A percentile compares a stretch with the other conserved stretches of the same genome.
phyloP scores from a whole-genome alignment of 2,329 filamentous ascomycete species.

The Byssothecium circinans region DNA sequence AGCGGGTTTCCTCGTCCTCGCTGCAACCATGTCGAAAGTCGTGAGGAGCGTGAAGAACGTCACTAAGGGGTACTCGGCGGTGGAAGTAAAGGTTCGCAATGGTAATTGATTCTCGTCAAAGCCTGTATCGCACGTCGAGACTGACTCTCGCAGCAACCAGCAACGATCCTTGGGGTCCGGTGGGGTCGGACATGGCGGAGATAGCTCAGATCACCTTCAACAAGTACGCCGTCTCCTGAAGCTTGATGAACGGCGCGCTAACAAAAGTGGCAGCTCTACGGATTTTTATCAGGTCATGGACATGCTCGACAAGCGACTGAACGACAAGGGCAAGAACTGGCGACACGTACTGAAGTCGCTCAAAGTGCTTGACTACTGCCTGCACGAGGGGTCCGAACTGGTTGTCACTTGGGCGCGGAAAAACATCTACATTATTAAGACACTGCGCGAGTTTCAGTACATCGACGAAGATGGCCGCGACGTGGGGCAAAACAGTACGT shows the following conservation, averaged over 20 bases:
- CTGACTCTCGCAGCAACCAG: slow-evolving; percentile 73
- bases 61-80: slow-evolving; percentile 95
- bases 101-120: slow-evolving; percentile 15
- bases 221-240: slow-evolving; percentile 64
- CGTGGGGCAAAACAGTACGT: slow-evolving; percentile 91
- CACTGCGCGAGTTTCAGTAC: slow-evolving; percentile 93
- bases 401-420: slow-evolving; percentile 98
- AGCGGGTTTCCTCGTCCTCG: slow-evolving; percentile 9
- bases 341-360: slow-evolving; percentile 95
- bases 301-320: slow-evolving; percentile 97
- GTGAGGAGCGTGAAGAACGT: slow-evolving; percentile 98
- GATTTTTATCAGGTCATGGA: slow-evolving; percentile 99
- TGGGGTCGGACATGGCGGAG: slow-evolving; percentile 97
- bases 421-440: slow-evolving; percentile 99
- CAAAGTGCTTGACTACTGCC: slow-evolving; percentile 96
- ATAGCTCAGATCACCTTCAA: slow-evolving; percentile 98
- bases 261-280: slow-evolving; percentile 65
- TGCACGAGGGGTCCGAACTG: slow-evolving; percentile 94
- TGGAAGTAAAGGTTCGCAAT: slow-evolving; percentile 85
- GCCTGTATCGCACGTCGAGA: not conserved
- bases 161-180: slow-evolving; percentile 98
- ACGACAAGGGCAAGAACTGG: slow-evolving; percentile 99
- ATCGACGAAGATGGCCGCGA: slow-evolving; percentile 93
- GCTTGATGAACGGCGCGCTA: slow-evolving; percentile 22
- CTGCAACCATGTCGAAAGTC: slow-evolving; percentile 82